Evolutionary conservation across 208 protist genomes (phyloP), one percentile per base, ranked within the genome.

Genomic region (Leishmania aethiopica): DNA sequence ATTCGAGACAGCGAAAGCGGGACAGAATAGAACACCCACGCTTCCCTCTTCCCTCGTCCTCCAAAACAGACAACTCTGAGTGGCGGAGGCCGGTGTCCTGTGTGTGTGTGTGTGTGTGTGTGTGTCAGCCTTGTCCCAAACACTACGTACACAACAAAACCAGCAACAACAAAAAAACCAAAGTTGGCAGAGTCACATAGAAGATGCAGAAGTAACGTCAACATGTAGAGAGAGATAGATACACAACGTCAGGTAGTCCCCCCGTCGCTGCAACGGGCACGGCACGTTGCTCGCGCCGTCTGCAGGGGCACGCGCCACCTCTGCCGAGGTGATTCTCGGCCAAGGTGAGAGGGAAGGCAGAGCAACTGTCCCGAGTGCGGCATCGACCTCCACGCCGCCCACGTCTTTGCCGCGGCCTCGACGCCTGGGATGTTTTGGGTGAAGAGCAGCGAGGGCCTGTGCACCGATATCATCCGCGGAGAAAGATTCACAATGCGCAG

Each of bases 401-500:
- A 94, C 32, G 42, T 84, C 22, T 47, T 40, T 17, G 57, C 57
- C 10, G 85, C 89, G 35, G 84, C 60, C 1, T 64, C 69, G 15
- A 85, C 86, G 11, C 77, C 71, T 8, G 88, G 88, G 49, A 91
- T 80, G 17, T 8, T 47, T 7, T 84, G 76, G 2, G 88, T 88
- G 77, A 97, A 97, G 3, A 76, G 22, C 28, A 96, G 84, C 19
- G 93, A 92, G 1, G 87, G 91, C 49, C 80, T 80, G 78, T 97
- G 85, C 1, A 97, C 91, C 1, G 91, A 91, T 53, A 97, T 88
- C 85, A 95, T 93, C 1, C 84, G 75, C 0, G 91, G 92, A 0
- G 91, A 91, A 55, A 97, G 62, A 67, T 97, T 96, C 32, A 95
- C 70, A 28, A 95, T 89, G 53, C 93, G 92, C 53, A 97, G 83